Evolutionary conservation across 768 basidiomycete genomes (phyloP).

Genomic region (Psilocybe azurescens): DNA sequence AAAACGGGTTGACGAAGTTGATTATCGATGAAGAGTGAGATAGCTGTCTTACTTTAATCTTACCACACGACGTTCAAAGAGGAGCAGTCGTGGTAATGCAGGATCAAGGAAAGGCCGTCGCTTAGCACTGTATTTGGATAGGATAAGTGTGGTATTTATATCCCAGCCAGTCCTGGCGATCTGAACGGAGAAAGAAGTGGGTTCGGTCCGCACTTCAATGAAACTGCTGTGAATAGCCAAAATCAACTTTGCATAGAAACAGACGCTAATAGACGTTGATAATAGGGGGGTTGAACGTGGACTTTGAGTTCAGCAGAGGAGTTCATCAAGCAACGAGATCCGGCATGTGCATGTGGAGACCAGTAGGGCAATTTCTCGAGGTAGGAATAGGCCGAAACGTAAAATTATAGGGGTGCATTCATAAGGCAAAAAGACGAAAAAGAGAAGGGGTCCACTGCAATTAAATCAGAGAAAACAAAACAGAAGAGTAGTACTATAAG

Average conservation of each 20-base stretch:
- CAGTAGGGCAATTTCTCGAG: too few species aligned
- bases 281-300: neutral
- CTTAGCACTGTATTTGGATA: neutral
- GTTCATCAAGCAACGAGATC: too few species aligned
- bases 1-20: neutral
- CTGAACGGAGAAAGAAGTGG: neutral
- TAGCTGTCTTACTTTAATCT: neutral
- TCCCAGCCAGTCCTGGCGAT: neutral
- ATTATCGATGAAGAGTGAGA: neutral
- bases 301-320: too few species aligned
- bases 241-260: neutral
- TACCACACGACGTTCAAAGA: neutral
- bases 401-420: too few species aligned
- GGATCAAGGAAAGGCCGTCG: neutral
- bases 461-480: too few species aligned
- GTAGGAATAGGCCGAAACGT: too few species aligned
- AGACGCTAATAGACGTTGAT: neutral
- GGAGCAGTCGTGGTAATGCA: neutral
- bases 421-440: too few species aligned
- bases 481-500: neutral
- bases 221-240: neutral
- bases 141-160: neutral
- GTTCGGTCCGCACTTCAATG: neutral
- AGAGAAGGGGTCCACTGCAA: too few species aligned
- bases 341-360: too few species aligned